Base-by-base conservation (phyloP, 108 stramenopile genomes). In the Nitzschia sp. region DNA sequence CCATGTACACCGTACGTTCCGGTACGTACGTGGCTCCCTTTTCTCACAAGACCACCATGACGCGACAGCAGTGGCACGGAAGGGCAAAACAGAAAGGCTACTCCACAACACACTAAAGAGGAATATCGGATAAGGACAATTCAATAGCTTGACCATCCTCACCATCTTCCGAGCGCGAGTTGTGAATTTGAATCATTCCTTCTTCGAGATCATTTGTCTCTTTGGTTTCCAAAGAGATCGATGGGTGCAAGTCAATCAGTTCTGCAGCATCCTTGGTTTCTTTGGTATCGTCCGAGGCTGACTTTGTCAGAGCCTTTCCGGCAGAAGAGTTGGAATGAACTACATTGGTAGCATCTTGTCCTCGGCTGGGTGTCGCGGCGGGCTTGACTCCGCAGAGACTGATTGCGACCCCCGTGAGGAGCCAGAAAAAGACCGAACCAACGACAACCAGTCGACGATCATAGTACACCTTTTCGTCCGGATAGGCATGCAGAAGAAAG, bases 371-470 rank as follows among this genome's bases (percentile, higher is more conserved):
- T 25, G 19, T 6, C 19, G 17, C 8, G 11, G 19, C 6, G 6
- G 19, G 52, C 17, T 53, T 53, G 22, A 53, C 52, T 16, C 52
- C 52, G n/a, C 52, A 53, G 6, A 53, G 19, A 25, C 52, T 53
- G n/a, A 53, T 25, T 5, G 52, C 19, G n/a, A 53, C 23, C 22
- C 22, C 52, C 19, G 52, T 53, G 19, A 17, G 11, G 5, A 53
- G 52, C 52, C 52, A 53, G 17, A 8, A 53, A 5, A 53, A 23
- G 52, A 53, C 52, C 13, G 52, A 53, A 6, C 52, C 52, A 53
- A 23, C 8, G 22, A 53, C 52, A 25, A 53, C 52, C 6, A n/a
- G 6, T 6, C 52, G 52, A n/a, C n/a, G 19, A 15, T 53, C 52
- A 25, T 53, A 53, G 23, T 25, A 25, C 13, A 53, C 52, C 22